Percentiles rank a stretch among this genome's conserved stretches.
These are phyloP conservation scores for Zychaea mexicana DNA, from an alignment of 371 early-diverging fungal species.

Conservation along the genomic window DNA sequence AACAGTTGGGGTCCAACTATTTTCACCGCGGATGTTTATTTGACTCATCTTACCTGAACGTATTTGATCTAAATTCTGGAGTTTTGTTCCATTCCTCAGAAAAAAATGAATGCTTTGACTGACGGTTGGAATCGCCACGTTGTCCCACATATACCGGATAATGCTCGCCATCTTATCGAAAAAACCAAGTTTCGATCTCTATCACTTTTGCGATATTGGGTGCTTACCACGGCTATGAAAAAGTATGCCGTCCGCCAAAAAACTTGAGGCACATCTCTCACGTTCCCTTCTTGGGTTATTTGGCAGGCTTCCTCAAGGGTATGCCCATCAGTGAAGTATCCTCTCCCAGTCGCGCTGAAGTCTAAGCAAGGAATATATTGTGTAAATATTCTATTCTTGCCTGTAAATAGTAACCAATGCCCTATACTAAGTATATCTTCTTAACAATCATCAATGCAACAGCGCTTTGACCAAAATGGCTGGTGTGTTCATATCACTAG, in stretches of 20 bases:
- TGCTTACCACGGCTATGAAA: conserved; percentile 9
- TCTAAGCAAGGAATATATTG: neutral
- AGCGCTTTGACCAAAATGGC: conserved; percentile 3
- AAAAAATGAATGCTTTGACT: neutral
- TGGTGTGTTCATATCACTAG: conserved; percentile 11
- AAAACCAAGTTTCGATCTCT: neutral
- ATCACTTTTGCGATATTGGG: neutral
- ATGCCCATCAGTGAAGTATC: neutral
- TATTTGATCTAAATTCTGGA: no score
- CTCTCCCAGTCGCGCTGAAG: neutral
- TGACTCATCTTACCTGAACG: neutral
- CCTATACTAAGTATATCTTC: neutral
- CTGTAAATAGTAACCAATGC: neutral
- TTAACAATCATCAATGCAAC: no score
- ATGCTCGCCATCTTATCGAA: neutral
- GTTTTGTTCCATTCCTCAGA: neutral
- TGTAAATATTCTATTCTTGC: neutral
- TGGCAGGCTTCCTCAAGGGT: neutral
- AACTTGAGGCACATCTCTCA: conserved; percentile 12
- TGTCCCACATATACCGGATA: neutral
- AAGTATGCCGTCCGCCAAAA: conserved; percentile 5
- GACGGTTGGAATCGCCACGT: neutral
- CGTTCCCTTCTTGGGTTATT: neutral
- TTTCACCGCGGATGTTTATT: neutral
- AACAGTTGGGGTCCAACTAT: no score